Evolutionary conservation across 1,139 yeast species (phyloP).

Genomic region (Waltiozyma solani): DNA sequence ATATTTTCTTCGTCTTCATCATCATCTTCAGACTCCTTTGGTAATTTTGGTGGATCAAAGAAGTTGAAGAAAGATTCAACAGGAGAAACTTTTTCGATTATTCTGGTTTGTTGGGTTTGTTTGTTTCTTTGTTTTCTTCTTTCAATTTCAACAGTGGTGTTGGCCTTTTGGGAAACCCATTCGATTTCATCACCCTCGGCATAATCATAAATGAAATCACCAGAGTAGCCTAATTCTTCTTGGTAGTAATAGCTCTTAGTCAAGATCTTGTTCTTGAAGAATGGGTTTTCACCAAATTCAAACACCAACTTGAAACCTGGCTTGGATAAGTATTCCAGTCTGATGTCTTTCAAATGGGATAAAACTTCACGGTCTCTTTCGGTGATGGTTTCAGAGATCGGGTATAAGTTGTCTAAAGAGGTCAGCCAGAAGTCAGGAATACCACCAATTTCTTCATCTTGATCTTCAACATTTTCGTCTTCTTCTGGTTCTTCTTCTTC

Average conservation of each 20-base stretch:
- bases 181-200: constrained; percentile 86
- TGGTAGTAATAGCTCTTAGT: constrained; percentile 89
- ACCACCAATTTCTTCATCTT: constrained; percentile 46
- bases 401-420: constrained; percentile 78
- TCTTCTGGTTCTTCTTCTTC: constrained; percentile 38
- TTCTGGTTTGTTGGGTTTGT: constrained; percentile 93
- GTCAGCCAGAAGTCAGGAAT: constrained; percentile 96
- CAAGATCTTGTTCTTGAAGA: constrained; percentile 60
- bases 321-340: constrained; percentile 64
- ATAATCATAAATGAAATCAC: constrained; percentile 94
- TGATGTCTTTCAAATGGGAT: constrained; percentile 55
- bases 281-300: constrained; percentile 71
- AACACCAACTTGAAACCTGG: constrained; percentile 90
- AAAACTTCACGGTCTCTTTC: constrained; percentile 89
- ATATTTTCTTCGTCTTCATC: constrained; percentile 34
- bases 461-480: constrained; percentile 34
- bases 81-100: constrained; percentile 90
- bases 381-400: constrained; percentile 76
- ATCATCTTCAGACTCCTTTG: constrained; percentile 39
- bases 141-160: constrained; percentile 81
- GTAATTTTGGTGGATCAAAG: constrained; percentile 87
- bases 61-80: constrained; percentile 91
- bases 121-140: constrained; percentile 97
- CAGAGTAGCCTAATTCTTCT: constrained; percentile 88
- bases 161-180: constrained; percentile 75